Evolutionary conservation across 2,329 filamentous ascomycete genomes (phyloP).

Genomic region (Aureobasidium sp.): DNA sequence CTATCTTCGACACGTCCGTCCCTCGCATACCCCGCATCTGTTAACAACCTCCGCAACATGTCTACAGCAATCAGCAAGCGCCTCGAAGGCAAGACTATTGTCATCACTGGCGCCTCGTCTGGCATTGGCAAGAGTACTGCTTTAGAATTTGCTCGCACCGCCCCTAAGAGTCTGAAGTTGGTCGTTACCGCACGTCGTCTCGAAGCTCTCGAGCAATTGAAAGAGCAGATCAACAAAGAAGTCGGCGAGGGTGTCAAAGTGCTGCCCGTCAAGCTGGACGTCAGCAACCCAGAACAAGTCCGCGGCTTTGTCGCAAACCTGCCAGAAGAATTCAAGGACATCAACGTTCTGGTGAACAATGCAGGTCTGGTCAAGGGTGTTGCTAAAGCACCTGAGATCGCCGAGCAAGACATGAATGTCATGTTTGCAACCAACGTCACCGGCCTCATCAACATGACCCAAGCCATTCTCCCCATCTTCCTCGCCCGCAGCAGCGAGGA

Average conservation of each 20-base stretch:
- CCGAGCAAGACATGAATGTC: slow-evolving; percentile 67
- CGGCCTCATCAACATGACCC: slow-evolving; percentile 92
- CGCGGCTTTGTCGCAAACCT: slow-evolving; percentile 61
- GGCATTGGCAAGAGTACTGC: slow-evolving; percentile 80
- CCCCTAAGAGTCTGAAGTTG: slow-evolving; percentile 69
- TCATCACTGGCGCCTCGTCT: slow-evolving; percentile 87
- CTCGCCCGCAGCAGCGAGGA: slow-evolving; percentile 53
- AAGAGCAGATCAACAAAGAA: slow-evolving; percentile 65
- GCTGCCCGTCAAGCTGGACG: slow-evolving; percentile 74
- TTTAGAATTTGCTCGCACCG: slow-evolving; percentile 85
- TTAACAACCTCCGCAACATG: slow-evolving; percentile 41
- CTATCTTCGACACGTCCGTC: not conserved
- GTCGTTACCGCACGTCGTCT: slow-evolving; percentile 82
- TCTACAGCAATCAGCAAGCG: slow-evolving; percentile 66
- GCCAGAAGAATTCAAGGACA: slow-evolving; percentile 73
- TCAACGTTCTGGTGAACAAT: slow-evolving; percentile 92
- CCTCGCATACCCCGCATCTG: slow-evolving; percentile 4
- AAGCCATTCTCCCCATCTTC: slow-evolving; percentile 78
- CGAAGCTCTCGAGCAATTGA: slow-evolving; percentile 68
- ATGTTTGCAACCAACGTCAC: slow-evolving; percentile 95
- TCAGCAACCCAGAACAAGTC: slow-evolving; percentile 71
- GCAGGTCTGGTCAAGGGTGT: slow-evolving; percentile 90
- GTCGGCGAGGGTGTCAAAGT: slow-evolving; percentile 75
- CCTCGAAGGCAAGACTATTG: slow-evolving; percentile 83
- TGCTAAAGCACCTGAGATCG: slow-evolving; percentile 76